phyloP scores from a whole-genome alignment of 441 rosid species.

The Brassica balearica region DNA sequence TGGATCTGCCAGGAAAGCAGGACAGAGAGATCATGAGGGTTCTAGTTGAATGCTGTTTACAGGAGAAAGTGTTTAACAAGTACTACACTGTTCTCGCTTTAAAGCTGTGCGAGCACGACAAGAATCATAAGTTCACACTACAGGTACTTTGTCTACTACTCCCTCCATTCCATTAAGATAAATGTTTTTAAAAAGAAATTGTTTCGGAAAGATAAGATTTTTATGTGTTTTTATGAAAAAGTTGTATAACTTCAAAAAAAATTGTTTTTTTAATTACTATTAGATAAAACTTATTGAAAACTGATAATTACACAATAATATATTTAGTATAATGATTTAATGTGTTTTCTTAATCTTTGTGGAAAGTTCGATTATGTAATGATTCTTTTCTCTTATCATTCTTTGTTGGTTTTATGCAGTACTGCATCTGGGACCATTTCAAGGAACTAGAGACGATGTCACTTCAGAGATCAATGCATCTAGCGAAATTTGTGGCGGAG shows the following conservation, averaged over 20 bases:
- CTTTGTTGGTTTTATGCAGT: conserved; percentile 50
- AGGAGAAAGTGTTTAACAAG: conserved; percentile 85
- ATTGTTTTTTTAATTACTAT: too few species aligned
- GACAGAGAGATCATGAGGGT: conserved; percentile 94
- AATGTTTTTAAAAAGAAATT: too few species aligned
- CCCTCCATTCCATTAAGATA: background rate
- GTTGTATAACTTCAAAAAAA: too few species aligned
- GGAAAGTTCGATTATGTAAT: background rate
- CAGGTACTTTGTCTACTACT: conserved; percentile 57
- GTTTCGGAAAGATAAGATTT: too few species aligned
- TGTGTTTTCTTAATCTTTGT: too few species aligned
- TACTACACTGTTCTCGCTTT: conserved; percentile 80
- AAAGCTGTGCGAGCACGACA: conserved; percentile 82
- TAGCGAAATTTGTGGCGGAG: conserved; percentile 84
- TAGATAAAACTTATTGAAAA: too few species aligned
- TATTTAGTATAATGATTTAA: too few species aligned
- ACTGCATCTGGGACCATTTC: conserved; percentile 87
- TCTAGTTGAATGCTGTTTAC: conserved; percentile 85
- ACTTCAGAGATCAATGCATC: conserved; percentile 81
- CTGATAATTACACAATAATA: too few species aligned
- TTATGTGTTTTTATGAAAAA: too few species aligned
- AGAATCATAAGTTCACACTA: conserved; percentile 83
- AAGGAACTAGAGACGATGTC: conserved; percentile 77
- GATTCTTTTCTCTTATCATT: background rate
- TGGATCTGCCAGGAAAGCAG: conserved; percentile 88